These are phyloP conservation scores for Chrysoporthe puriensis DNA, from an alignment of 2,329 filamentous ascomycete genomes.

Conservation along the genomic window DNA sequence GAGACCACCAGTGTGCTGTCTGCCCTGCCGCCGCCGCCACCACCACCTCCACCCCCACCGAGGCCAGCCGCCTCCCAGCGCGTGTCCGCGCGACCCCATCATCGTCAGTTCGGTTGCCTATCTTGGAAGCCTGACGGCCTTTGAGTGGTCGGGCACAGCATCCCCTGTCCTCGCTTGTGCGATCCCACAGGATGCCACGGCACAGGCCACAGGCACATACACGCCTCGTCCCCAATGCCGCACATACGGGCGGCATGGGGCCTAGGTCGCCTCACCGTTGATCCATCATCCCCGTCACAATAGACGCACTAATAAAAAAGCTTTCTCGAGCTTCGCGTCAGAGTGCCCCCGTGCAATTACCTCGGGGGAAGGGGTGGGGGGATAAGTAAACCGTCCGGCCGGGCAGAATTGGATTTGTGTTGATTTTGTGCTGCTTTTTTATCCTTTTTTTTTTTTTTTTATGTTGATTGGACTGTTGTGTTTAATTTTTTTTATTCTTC, in stretches of 20 bases:
- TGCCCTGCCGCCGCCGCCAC: neutral
- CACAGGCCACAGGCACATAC: conserved; percentile 20
- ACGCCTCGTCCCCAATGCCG: conserved; percentile 17
- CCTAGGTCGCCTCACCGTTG: conserved; percentile 24
- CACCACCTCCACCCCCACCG: neutral
- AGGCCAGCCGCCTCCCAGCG: neutral
- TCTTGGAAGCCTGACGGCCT: conserved; percentile 19
- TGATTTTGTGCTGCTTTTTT: conserved; percentile 40
- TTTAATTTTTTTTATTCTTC: conserved; percentile 39
- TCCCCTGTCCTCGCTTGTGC: conserved; percentile 30
- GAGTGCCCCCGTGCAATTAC: conserved; percentile 28
- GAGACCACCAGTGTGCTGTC: conserved; percentile 1
- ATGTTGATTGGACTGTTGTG: too few relatives aligned
- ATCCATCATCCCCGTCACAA: conserved; percentile 30
- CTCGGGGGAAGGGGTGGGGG: conserved; percentile 17
- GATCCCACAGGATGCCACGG: conserved; percentile 26
- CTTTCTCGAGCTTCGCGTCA: conserved; percentile 47
- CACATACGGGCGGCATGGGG: conserved; percentile 2
- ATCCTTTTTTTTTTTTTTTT: conserved; percentile 38
- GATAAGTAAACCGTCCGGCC: too few relatives aligned
- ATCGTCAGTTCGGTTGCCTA: conserved; percentile 25
- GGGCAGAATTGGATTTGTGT: too few relatives aligned
- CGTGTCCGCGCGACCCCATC: neutral
- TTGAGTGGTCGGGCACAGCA: conserved; percentile 26
- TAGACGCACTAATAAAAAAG: conserved; percentile 29